Evolutionary conservation across 208 protist genomes (phyloP), one percentile per base, ranked within the genome.

Genomic region (Histomonas meleagridis): DNA sequence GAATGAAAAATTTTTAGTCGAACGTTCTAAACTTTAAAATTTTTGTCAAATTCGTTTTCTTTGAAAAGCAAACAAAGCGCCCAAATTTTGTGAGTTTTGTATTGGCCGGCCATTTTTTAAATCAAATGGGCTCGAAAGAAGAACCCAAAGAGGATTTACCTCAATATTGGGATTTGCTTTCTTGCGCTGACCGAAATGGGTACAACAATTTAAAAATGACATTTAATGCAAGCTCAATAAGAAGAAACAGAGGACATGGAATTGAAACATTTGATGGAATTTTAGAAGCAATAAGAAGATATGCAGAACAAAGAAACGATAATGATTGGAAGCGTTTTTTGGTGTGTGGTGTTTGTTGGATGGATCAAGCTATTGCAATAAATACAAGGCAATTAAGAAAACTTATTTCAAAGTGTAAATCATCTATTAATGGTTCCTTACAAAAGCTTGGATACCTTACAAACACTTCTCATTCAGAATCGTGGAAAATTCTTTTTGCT

Each of bases 341-440:
- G 0, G 76, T 86, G 3, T 86, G 76, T 28, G 76, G 76, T 38
- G 76, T 86, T n/a, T 86, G 76, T n/a, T 86, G 76, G 76, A 86
- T 86, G 76, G 76, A 86, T 35, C 40, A 86, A 35, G 76, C 76
- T 10, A 86, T 86, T 16, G 76, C 76, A 86, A 86, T 86, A 4
- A 86, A 86, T 86, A 86, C 76, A 1, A 12, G 76, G 14, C 76
- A 86, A 38, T 26, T 86, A 7, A 32, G 76, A 55, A 38, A 55
- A 51, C 26, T 86, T 16, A 46, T 86, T 55, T 86, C 40, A 5
- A 86, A 86, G 32, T 86, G 76, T 38, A 86, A 86, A n/a, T 51
- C 40, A 9, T 86, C 76, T 0, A 86, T 86, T 16, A 86, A 86
- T 55, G 76, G 76, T 21, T 86, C 76, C 2, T 21, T 86, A 32